A percentile compares a stretch with the other conserved stretches of the same genome.
These are phyloP conservation scores for Pachysandra terminalis DNA, from an alignment of 164 flowering plant species.

Conservation along the genomic window DNA sequence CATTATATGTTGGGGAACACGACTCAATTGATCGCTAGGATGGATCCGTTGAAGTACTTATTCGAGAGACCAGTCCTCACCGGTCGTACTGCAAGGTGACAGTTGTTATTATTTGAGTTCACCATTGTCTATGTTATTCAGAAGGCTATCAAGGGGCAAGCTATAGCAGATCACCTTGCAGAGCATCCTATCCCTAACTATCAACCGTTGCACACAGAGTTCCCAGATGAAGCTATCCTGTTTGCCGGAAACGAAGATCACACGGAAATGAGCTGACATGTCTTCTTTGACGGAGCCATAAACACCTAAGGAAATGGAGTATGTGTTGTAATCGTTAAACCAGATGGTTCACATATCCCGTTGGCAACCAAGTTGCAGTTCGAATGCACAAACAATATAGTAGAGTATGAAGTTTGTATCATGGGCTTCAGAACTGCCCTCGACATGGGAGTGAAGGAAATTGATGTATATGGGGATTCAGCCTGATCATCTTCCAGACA, in stretches of 20 bases:
- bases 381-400: too few relatives aligned
- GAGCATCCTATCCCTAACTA: too few relatives aligned
- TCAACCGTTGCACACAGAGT: not conserved
- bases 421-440: not conserved
- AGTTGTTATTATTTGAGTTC: not conserved
- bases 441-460: too few relatives aligned
- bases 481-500: not conserved
- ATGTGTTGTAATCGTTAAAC: not conserved
- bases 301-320: not conserved
- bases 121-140: not conserved
- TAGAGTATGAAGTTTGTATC: slow-evolving; percentile 4
- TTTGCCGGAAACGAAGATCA: not conserved
- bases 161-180: too few relatives aligned
- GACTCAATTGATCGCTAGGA: too few relatives aligned
- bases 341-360: too few relatives aligned
- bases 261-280: not conserved
- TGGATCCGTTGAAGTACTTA: too few relatives aligned
- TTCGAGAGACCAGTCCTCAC: too few relatives aligned
- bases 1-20: too few relatives aligned
- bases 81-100: not conserved
- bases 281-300: not conserved
- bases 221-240: too few relatives aligned
- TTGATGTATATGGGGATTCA: not conserved
- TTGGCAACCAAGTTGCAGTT: not conserved
- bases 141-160: too few relatives aligned